Base-by-base conservation (phyloP, 202 grass and related monocot species). In the Schoenoplectus triqueter region DNA sequence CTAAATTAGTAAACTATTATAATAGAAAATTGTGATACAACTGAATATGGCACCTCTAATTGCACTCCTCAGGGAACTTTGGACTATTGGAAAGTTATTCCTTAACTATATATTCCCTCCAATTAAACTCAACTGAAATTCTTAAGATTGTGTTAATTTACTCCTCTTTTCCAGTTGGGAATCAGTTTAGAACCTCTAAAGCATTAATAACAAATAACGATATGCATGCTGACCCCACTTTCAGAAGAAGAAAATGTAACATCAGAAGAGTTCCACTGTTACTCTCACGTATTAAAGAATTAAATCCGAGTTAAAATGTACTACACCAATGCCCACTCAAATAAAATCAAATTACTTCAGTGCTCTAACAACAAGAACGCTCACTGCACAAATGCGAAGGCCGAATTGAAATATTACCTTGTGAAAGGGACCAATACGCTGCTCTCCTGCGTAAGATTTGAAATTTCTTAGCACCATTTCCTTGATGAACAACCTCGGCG, bases 401-500 rank as follows among this genome's bases (percentile, higher is more conserved):
- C 41, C 7, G 64, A 62, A 41, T 54, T 13, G 7, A 15, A 31
- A 71, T 62, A 59, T 22, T 2, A 95, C 96, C 91, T 98, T 98
- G 88, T 98, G 93, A 78, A 98, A 95, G 40, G 96, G 93, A 2
- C 91, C 96, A 84, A 98, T 98, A 61, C 96, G 91, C 86, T 95
- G 96, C 81, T 95, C 96, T 54, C 91, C 93, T 3, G 96, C 96
- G 82, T 98, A 98, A 22, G 96, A 98, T 84, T 98, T 98, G 82
- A 99, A 99, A 59, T 94, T 96, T 56, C 90, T 88, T 41, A 99
- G 91, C 80, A 94, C 93, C 96, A 94, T 99, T 83, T 99, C 93
- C 84, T 87, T 91, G 73, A 99, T 99, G 86, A 96, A 89, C 55
- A 99, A 82, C 80, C 93, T 90, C 20, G 96, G 90, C 86, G 63